phyloP scores from a whole-genome alignment of 106 monocot genomes.

The Dendrobium catenatum region DNA sequence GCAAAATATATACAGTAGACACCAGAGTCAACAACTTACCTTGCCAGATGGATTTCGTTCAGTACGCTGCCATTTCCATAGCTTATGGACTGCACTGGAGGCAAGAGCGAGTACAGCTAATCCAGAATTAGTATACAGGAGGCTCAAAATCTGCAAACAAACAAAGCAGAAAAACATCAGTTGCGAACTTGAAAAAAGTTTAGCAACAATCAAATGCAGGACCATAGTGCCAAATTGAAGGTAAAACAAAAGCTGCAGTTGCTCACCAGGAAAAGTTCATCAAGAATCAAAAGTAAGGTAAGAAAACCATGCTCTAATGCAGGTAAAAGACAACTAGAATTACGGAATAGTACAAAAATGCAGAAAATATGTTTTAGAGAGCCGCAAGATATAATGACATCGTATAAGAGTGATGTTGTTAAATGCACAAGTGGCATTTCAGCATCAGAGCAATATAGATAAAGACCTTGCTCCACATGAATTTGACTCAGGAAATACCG shows the following conservation, averaged over 20 bases:
- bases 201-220: conserved; percentile 1
- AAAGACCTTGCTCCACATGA: not conserved
- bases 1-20: not conserved
- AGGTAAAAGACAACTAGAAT: not conserved
- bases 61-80: conserved; percentile 91
- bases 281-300: not conserved
- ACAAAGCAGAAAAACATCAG: conserved; percentile 1
- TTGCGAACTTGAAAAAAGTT: not conserved
- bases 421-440: not conserved
- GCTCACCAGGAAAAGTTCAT: not conserved
- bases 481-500: not conserved
- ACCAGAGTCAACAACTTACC: conserved; percentile 27
- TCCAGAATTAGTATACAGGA: conserved; percentile 79
- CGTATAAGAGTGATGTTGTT: not conserved
- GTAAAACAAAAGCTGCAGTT: not conserved
- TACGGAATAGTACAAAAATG: not conserved
- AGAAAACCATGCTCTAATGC: not conserved
- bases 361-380: not conserved
- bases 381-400: not conserved
- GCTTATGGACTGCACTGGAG: conserved; percentile 80
- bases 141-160: conserved; percentile 15
- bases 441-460: too few relatives aligned
- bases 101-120: conserved; percentile 76
- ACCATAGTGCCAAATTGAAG: conserved; percentile 7
- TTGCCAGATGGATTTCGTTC: conserved; percentile 61